Base-by-base conservation (phyloP, 2,329 filamentous ascomycete genomes). In the Pseudogymnoascus sp. region DNA sequence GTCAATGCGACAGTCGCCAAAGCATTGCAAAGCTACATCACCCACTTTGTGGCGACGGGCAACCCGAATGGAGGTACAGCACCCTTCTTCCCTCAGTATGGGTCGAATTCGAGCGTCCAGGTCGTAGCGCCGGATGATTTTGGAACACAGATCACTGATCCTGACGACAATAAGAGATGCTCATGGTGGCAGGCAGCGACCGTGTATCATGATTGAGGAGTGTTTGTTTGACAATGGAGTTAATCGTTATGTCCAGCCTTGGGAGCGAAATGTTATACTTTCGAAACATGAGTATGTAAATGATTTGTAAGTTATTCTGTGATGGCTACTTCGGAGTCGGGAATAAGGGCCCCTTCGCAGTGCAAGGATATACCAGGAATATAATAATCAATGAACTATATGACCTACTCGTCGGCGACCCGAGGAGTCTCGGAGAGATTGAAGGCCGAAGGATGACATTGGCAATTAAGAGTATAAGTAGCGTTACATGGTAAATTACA, bases 1-100 rank as follows among this genome's bases (percentile, higher is more conserved):
- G 69, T 75, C 35, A 68, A 75, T 43, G 65, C 65, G 0, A 66
- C 65, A 0, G 60, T 77, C 6, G 75, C 75, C 1, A 60, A 61
- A 3, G 66, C 64, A 3, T 54, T 77, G 36, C 75, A 77, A 60
- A 67, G 70, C 18, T 76, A 75, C 63, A 68, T 77, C 22, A 69
- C 70, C 1, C 66, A 66, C 36, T 77, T 76, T 39, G 72, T 68
- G 2, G 60, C 62, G 50, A 69, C 62, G 0, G 74, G 73, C 0
- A 63, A 69, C 54, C 74, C 75, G 6, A 71, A 70, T 25, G 65
- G 63, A 6, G 25, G 25, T 30, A 11, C 7, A 3, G 57, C 65
- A 6, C 65, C 65, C 16, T 61, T 57, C 47, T 70, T 70, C 54
- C 65, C 66, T 5, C 39, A 58, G n/a, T 71, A 71, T 59, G 61